These are phyloP conservation scores for Colletotrichum noveboracense DNA, from an alignment of 2,329 filamentous ascomycete species.

Conservation along the genomic window DNA sequence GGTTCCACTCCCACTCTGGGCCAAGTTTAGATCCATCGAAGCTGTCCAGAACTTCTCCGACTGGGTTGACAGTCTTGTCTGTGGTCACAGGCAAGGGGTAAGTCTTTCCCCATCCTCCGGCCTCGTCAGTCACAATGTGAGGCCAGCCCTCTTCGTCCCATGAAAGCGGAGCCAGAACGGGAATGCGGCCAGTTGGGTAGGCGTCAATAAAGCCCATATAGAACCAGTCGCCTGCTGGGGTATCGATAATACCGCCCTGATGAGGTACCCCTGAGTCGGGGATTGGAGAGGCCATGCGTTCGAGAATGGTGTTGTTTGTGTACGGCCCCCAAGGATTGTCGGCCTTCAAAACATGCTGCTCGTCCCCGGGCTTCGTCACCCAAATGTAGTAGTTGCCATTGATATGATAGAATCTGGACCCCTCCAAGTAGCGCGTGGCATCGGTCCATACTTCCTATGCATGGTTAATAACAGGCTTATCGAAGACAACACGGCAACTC, in stretches of 20 bases:
- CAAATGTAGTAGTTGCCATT: constrained; percentile 59
- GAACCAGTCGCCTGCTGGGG: constrained; percentile 57
- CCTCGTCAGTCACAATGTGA: constrained; percentile 36
- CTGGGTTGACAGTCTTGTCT: not conserved
- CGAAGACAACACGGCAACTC: accelerated
- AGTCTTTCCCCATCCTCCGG: constrained; percentile 47
- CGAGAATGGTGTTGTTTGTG: constrained; percentile 43
- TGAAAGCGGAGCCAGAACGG: constrained; percentile 58
- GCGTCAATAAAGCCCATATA: constrained; percentile 61
- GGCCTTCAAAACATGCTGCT: constrained; percentile 51
- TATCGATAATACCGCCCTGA: constrained; percentile 61
- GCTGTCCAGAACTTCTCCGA: constrained; percentile 5
- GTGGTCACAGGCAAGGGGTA: constrained; percentile 38
- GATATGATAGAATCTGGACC: constrained; percentile 58
- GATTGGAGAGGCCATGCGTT: constrained; percentile 33
- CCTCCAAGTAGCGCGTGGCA: constrained; percentile 42
- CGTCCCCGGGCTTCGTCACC: constrained; percentile 45
- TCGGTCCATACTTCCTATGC: not conserved
- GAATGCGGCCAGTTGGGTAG: constrained; percentile 61
- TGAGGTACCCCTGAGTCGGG: constrained; percentile 49
- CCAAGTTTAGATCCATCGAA: constrained; percentile 39
- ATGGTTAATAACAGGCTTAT: not conserved
- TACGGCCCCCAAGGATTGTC: constrained; percentile 55
- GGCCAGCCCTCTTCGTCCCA: constrained; percentile 54
- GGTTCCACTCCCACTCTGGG: constrained; percentile 64